Conservation (phyloP, 2,329 filamentous ascomycete genomes). For the Cytospora piceicola region DNA sequence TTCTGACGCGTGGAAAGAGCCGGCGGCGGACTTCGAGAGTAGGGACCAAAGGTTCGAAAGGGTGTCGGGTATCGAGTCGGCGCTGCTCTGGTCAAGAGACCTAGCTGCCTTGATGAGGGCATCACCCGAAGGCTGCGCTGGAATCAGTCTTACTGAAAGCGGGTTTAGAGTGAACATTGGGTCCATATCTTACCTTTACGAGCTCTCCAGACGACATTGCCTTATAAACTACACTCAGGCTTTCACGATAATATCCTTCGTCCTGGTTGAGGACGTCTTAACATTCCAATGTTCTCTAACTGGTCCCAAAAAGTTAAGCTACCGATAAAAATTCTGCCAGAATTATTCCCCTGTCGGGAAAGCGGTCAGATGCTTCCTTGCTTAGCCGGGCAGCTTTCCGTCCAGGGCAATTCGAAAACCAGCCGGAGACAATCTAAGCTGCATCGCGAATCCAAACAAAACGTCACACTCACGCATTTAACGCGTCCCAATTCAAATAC, state of each 20-base stretch:
- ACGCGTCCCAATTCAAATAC: constrained; percentile 30
- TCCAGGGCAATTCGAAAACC: constrained; percentile 30
- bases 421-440: constrained; percentile 26
- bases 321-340: constrained; percentile 25
- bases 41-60: constrained; percentile 54
- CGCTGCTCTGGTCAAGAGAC: constrained; percentile 57
- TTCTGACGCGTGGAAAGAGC: constrained; percentile 56
- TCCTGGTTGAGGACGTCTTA: constrained; percentile 1
- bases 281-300: constrained; percentile 2
- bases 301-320: constrained; percentile 17
- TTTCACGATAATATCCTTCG: not conserved
- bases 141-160: not conserved
- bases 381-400: constrained; percentile 21
- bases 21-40: constrained; percentile 48
- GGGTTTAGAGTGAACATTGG: not conserved
- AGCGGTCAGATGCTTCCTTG: constrained; percentile 23
- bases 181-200: not conserved
- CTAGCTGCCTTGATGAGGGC: constrained; percentile 56
- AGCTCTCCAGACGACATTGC: constrained; percentile 14
- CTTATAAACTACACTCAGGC: not conserved
- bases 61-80: constrained; percentile 50
- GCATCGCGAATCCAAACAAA: constrained; percentile 29
- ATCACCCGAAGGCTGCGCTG: constrained; percentile 32
- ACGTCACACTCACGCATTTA: constrained; percentile 30
- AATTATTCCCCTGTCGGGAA: constrained; percentile 1